These are phyloP conservation scores for Capniomyces stellatus DNA, from an alignment of 371 early-diverging fungal species.

Conservation along the genomic window DNA sequence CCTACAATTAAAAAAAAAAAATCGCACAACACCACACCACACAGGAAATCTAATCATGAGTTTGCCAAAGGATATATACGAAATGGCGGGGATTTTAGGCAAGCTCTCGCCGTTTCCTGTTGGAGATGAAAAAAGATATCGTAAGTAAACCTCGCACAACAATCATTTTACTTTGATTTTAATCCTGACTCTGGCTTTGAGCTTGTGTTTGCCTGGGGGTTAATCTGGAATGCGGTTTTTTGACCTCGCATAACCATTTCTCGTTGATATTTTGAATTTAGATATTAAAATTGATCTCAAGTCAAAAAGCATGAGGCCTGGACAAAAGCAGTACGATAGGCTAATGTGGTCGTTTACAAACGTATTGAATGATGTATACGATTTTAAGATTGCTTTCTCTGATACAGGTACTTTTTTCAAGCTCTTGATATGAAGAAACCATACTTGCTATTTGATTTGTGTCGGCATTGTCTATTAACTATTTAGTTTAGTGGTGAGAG, in stretches of 20 bases:
- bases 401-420: not conserved
- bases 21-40: no score
- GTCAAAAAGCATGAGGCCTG: slow-evolving; percentile 1
- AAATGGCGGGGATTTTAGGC: slow-evolving; percentile 13
- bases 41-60: slow-evolving; percentile 13
- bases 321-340: not conserved
- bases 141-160: not conserved
- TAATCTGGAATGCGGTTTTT: no score
- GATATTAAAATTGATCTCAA: not conserved
- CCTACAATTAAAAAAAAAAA: no score
- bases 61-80: slow-evolving; percentile 22
- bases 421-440: not conserved
- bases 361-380: not conserved
- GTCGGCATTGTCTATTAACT: no score
- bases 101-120: slow-evolving; percentile 14
- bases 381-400: not conserved
- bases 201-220: not conserved
- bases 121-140: not conserved
- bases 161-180: not conserved
- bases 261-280: not conserved
- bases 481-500: no score
- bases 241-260: no score
- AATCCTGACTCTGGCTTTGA: not conserved
- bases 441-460: no score
- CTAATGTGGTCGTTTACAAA: not conserved